Base-by-base conservation (phyloP, 768 basidiomycete genomes). In the Phanerochaete carnosa region DNA sequence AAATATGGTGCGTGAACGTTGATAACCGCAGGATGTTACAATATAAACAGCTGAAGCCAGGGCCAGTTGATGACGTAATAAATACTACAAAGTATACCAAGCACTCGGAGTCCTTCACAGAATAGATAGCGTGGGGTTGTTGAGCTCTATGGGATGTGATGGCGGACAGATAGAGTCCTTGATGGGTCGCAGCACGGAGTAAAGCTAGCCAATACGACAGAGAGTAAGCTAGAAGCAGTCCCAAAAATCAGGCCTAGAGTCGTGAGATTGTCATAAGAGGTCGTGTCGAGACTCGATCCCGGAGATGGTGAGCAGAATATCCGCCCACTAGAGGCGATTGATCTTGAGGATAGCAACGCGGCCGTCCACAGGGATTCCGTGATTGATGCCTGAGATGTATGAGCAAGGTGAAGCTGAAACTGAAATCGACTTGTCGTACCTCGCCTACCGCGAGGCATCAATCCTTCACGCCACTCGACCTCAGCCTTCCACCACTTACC, bases 291-390 rank as follows among this genome's bases (percentile, higher is more conserved):
- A 15, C 33, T 7, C 15, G 33, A 15, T n/a, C 33, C 15, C 33
- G 33, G 15, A 35, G 33, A 15, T 15, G 8, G 15, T 15, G 33
- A 35, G 33, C 15, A 35, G 33, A 7, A 35, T 15, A 35, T 35
- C 7, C 33, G 33, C 33, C n/a, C n/a, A 12, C 45, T 63, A 82
- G 26, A 80, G 70, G 23, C 86, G 81, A 30, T 67, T 64, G 51
- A 93, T 85, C 4, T 88, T 93, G 45, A 94, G 76, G 30, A 94
- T 75, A n/a, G 93, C 92, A 19, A 92, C 81, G 28, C 81, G 81
- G 7, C 92, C 92, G 68, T 94, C 93, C 69, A 92, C 89, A 12
- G 82, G 75, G 46, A 95, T 94, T 54, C 81, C 87, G 69, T 93
- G 93, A 68, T 90, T 93, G 33, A 92, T 81, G 60, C 89, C 91